Evolutionary conservation across 371 early-diverging fungal species (phyloP).

Genomic region (Actinomortierella wolfii): DNA sequence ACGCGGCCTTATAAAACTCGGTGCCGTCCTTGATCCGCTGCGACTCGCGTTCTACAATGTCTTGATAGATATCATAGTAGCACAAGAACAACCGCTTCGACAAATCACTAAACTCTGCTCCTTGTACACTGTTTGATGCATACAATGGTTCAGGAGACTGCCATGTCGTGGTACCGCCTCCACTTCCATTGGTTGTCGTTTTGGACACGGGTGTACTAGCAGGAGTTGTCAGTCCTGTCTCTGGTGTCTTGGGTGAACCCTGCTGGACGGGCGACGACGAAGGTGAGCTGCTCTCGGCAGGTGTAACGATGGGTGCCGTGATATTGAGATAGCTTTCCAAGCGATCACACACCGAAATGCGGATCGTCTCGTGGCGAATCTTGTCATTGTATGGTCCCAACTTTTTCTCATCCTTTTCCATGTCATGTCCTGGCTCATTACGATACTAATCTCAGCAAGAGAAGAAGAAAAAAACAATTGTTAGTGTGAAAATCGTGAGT

Average conservation of each 20-base stretch:
- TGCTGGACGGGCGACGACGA: conserved; percentile 22
- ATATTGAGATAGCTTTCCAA: conserved; percentile 50
- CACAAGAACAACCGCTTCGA: conserved; percentile 55
- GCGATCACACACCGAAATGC: conserved; percentile 58
- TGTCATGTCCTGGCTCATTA: conserved; percentile 59
- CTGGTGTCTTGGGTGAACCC: conserved; percentile 12
- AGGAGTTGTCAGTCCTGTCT: conserved; percentile 19
- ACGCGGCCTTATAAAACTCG: conserved; percentile 45
- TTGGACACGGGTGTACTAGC: conserved; percentile 26
- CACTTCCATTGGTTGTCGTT: conserved; percentile 18
- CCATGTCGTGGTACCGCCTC: no score
- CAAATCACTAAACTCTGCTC: conserved; percentile 52
- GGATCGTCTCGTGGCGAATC: conserved; percentile 62
- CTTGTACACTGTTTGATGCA: conserved; percentile 11
- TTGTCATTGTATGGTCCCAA: conserved; percentile 58
- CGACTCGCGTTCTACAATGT: conserved; percentile 51
- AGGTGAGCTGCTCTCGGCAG: conserved; percentile 7
- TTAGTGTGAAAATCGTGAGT: background rate
- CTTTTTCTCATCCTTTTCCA: conserved; percentile 43
- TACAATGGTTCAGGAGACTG: conserved; percentile 26
- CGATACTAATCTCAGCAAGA: conserved; percentile 42
- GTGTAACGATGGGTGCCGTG: conserved; percentile 7
- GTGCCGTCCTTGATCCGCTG: conserved; percentile 44
- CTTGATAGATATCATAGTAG: conserved; percentile 54
- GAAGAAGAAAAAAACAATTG: background rate